Evolutionary conservation across 331 rosid species (phyloP).

Genomic region (Quercus tomentella): DNA sequence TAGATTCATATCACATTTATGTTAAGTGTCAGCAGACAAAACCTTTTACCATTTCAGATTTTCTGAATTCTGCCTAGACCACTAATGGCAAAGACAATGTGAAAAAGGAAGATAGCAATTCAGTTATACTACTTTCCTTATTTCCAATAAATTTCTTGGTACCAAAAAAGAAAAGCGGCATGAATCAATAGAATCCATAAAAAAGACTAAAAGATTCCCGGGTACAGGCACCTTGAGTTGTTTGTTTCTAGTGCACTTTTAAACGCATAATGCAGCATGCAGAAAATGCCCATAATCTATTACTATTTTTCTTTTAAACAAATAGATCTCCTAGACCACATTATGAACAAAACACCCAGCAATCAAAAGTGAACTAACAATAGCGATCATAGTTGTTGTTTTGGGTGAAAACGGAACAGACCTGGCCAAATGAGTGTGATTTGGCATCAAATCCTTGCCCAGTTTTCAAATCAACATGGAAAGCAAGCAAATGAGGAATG

Average conservation of each 20-base stretch:
- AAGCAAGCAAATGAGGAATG: constrained; percentile 44
- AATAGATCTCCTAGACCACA: too few species aligned
- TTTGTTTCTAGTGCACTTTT: not conserved
- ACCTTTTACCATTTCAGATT: too few species aligned
- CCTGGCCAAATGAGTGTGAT: constrained; percentile 51
- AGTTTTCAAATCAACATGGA: constrained; percentile 69
- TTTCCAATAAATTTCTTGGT: too few species aligned
- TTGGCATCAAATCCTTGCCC: constrained; percentile 72
- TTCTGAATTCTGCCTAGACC: too few species aligned
- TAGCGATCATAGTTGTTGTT: not conserved
- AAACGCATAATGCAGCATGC: not conserved
- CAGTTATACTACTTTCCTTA: too few species aligned
- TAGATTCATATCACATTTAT: too few species aligned
- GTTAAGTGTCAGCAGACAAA: too few species aligned
- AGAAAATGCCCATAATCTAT: too few species aligned
- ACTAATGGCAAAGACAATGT: too few species aligned
- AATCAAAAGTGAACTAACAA: not conserved
- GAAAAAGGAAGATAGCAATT: too few species aligned
- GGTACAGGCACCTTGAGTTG: not conserved
- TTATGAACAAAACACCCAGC: not conserved
- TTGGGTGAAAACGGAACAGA: not conserved
- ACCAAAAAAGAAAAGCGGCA: not conserved
- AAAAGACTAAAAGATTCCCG: not conserved
- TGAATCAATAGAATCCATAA: not conserved
- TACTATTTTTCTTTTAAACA: too few species aligned